These are phyloP conservation scores for Phellopilus nigrolimitatus DNA, from an alignment of 1,284 basidiomycete genomes.

Conservation along the genomic window DNA sequence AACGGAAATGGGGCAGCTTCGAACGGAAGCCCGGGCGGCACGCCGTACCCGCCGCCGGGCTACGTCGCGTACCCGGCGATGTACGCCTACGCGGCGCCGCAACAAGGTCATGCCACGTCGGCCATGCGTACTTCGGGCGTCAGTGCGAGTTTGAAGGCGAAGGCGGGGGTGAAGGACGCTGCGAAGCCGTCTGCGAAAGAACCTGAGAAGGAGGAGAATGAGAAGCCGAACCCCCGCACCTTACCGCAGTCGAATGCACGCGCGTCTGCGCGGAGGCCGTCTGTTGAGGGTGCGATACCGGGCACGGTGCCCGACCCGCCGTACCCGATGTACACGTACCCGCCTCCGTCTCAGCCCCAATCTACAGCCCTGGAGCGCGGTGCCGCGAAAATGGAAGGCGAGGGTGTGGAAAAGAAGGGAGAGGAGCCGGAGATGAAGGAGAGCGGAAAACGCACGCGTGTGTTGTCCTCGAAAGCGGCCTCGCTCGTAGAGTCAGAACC, in stretches of 20 bases:
- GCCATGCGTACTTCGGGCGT: too few relatives aligned
- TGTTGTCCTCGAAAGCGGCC: background rate
- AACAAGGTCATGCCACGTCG: too few relatives aligned
- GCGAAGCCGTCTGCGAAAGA: too few relatives aligned
- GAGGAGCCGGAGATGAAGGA: background rate
- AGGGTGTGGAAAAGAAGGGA: background rate
- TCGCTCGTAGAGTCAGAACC: background rate
- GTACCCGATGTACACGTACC: constrained; percentile 2
- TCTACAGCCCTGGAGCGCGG: background rate
- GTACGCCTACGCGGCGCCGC: background rate
- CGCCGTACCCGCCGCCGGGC: background rate
- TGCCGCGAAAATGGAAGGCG: background rate
- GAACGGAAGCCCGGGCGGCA: too few relatives aligned
- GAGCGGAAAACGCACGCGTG: background rate
- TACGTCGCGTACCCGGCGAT: background rate
- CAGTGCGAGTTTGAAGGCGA: background rate
- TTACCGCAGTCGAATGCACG: background rate
- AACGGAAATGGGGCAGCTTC: too few relatives aligned
- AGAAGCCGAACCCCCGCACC: background rate
- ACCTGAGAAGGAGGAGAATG: too few relatives aligned
- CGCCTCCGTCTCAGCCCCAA: background rate
- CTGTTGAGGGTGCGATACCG: background rate
- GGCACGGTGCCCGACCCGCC: constrained; percentile 3
- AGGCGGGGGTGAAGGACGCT: background rate
- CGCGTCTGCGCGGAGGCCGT: background rate